A percentile compares a stretch with the other conserved stretches of the same genome.
phyloP scores from a whole-genome alignment of 176 grass and related monocot species.

The Eleusine coracana region DNA sequence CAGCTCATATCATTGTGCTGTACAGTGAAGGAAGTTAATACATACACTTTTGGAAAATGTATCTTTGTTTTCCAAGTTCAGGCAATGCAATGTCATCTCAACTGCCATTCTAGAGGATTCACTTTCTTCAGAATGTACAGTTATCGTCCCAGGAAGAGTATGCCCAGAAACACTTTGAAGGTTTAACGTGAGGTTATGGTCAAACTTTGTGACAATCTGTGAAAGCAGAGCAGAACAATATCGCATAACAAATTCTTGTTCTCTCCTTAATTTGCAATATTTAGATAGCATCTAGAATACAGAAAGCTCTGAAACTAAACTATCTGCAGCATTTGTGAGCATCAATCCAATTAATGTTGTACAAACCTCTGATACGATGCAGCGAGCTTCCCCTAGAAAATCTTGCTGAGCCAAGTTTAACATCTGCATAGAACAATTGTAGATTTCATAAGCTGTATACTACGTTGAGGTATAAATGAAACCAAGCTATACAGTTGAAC shows the following conservation, averaged over 20 bases:
- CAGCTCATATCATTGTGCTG: background rate
- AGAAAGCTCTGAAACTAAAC: constrained; percentile 13
- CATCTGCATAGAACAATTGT: constrained; percentile 53
- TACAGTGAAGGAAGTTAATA: constrained; percentile 26
- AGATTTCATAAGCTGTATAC: constrained; percentile 18
- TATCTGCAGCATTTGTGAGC: constrained; percentile 12
- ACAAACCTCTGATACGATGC: constrained; percentile 82
- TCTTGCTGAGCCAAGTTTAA: constrained; percentile 81
- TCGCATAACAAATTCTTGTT: background rate
- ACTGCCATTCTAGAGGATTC: constrained; percentile 69
- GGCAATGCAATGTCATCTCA: constrained; percentile 68
- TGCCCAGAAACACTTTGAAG: constrained; percentile 49
- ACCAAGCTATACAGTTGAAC: background rate
- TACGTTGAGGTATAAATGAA: constrained; percentile 10
- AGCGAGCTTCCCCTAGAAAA: constrained; percentile 80
- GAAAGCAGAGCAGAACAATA: constrained; percentile 32
- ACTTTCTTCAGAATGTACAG: constrained; percentile 83
- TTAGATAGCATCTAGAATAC: constrained; percentile 15
- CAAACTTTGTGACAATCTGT: constrained; percentile 86
- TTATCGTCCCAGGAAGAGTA: constrained; percentile 51
- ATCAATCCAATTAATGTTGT: constrained; percentile 26
- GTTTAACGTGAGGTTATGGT: constrained; percentile 65
- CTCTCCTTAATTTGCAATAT: constrained; percentile 14
- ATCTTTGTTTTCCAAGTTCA: constrained; percentile 83
- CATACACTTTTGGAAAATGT: constrained; percentile 92